Conservation (phyloP, 257 asterid species). For the Solanum corneliomulleri region DNA sequence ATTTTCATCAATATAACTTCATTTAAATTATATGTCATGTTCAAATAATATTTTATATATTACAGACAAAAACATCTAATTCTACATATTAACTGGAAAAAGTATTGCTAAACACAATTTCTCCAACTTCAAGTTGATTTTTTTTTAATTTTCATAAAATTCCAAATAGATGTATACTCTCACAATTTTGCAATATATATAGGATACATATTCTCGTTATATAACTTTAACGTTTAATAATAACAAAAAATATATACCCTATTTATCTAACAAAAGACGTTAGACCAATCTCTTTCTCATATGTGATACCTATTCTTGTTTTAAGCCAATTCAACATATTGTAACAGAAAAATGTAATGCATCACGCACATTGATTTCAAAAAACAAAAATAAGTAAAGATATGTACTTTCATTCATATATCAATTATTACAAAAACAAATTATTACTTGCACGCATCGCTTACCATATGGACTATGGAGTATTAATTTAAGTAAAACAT, state of each 20-base stretch:
- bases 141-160: background rate
- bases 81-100: background rate
- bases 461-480: background rate
- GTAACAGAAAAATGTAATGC: background rate
- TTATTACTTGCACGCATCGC: background rate
- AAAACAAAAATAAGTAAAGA: background rate
- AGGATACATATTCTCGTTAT: too few species aligned
- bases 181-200: too few species aligned
- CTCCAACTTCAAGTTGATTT: background rate
- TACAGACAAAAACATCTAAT: too few species aligned
- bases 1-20: too few species aligned
- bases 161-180: too few species aligned
- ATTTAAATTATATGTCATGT: background rate
- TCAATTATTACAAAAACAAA: background rate
- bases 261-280: too few species aligned
- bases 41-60: background rate
- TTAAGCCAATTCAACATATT: background rate
- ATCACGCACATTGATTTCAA: background rate
- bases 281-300: background rate
- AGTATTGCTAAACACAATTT: background rate
- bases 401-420: background rate
- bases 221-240: too few species aligned
- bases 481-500: background rate
- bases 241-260: too few species aligned
- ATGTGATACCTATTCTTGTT: too few species aligned